These are phyloP conservation scores for Magnolia kwangsiensis DNA, from an alignment of 164 flowering plant species.

Conservation along the genomic window DNA sequence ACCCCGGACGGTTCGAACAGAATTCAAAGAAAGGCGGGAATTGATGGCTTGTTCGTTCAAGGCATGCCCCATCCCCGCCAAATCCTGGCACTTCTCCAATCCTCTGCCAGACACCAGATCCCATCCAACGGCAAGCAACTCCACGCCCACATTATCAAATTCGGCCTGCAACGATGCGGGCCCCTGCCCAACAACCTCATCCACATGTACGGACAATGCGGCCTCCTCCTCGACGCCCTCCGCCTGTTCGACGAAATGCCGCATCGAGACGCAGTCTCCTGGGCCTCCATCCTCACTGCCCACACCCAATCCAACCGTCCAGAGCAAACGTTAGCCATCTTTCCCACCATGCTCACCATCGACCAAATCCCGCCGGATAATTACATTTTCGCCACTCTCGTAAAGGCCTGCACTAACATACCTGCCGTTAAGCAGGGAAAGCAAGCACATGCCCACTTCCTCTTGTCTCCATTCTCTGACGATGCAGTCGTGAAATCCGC, in stretches of 20 bases:
- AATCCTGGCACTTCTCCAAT: slow-evolving; percentile 39
- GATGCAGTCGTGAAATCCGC: slow-evolving; percentile 78
- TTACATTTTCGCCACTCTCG: slow-evolving; percentile 55
- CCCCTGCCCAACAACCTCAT: slow-evolving; percentile 57
- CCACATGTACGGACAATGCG: slow-evolving; percentile 50
- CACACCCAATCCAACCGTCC: slow-evolving; percentile 50
- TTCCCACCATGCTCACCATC: slow-evolving; percentile 27
- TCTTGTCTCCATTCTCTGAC: slow-evolving; percentile 37
- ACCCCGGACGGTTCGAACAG: too few relatives aligned
- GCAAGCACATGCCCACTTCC: slow-evolving; percentile 66
- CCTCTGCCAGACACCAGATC: slow-evolving; percentile 32
- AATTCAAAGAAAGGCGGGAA: background rate
- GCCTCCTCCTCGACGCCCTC: slow-evolving; percentile 38
- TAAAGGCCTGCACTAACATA: slow-evolving; percentile 54
- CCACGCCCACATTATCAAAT: slow-evolving; percentile 66
- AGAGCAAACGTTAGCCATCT: slow-evolving; percentile 33
- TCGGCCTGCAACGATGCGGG: slow-evolving; percentile 31
- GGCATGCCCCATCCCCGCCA: slow-evolving; percentile 11
- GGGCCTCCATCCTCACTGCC: slow-evolving; percentile 74
- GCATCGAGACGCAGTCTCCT: slow-evolving; percentile 53
- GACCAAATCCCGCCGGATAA: slow-evolving; percentile 57
- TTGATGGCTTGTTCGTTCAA: background rate
- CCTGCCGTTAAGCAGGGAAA: slow-evolving; percentile 39
- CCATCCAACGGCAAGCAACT: slow-evolving; percentile 39
- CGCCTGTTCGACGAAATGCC: slow-evolving; percentile 74